A percentile compares a stretch with the other conserved stretches of the same genome.
phyloP scores from a whole-genome alignment of 1,139 yeast genomes.

The Saccharomycopsis hybrid region DNA sequence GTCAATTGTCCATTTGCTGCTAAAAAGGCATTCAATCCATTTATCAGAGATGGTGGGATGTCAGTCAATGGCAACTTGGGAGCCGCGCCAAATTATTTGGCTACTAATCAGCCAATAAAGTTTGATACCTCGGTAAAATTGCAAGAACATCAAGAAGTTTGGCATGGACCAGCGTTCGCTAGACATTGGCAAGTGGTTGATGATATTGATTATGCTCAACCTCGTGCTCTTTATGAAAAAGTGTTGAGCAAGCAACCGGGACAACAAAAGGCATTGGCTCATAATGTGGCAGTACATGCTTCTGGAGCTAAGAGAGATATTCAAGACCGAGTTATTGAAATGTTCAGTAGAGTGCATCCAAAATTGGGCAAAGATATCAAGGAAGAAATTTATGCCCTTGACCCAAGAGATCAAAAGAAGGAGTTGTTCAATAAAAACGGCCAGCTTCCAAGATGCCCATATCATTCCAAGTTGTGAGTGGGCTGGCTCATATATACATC shows the following conservation, averaged over 20 bases:
- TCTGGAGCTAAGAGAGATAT: constrained; percentile 62
- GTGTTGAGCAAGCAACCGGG: constrained; percentile 70
- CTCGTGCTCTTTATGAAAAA: constrained; percentile 61
- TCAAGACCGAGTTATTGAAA: constrained; percentile 73
- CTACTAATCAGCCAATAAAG: constrained; percentile 48
- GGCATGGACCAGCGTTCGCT: constrained; percentile 84
- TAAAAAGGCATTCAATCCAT: constrained; percentile 47
- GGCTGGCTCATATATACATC: background rate
- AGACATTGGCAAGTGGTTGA: constrained; percentile 80
- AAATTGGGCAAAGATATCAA: constrained; percentile 59
- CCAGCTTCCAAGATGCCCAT: constrained; percentile 14
- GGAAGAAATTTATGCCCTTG: constrained; percentile 50
- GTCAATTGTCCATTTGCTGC: constrained; percentile 55
- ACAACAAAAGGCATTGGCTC: constrained; percentile 78
- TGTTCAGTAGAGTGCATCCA: constrained; percentile 68
- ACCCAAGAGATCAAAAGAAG: constrained; percentile 32
- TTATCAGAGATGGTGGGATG: constrained; percentile 86
- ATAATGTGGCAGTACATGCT: constrained; percentile 76
- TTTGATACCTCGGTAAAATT: constrained; percentile 33
- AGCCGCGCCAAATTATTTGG: constrained; percentile 70
- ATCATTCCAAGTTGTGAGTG: constrained; percentile 16
- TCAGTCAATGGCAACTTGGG: constrained; percentile 82
- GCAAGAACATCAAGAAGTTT: constrained; percentile 70
- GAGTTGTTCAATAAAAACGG: constrained; percentile 19
- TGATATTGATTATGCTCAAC: constrained; percentile 60